Base-by-base conservation (phyloP, 805 yeast genomes). In the Diddensiella santjacobensis region DNA sequence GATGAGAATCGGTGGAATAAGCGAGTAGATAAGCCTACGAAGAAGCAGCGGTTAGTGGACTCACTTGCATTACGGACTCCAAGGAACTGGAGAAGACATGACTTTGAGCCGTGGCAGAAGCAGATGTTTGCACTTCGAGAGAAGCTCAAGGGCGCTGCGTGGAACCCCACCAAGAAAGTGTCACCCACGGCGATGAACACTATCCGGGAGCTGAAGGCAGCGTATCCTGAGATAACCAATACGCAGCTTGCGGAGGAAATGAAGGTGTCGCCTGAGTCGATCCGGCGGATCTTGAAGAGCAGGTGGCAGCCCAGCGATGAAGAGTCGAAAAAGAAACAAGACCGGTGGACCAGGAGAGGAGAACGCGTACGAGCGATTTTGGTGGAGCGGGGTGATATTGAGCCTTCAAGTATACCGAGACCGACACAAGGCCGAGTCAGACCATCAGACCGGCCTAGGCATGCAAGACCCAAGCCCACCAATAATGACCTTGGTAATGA, bases 221-320 rank as follows among this genome's bases (percentile, higher is more conserved):
- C 58, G 47, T 65, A 71, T 52, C 96, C 96, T 0, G 72, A 76
- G n/a, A 54, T 85, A 45, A 77, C 75, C 3, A 74, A 83, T 2
- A 68, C 69, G 2, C 83, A 79, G 38, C 62, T 90, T 3, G 83
- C 88, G 0, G 70, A 75, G 26, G 75, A 75, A 59, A 89, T 84
- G 65, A 70, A 75, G 42, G 74, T 87, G 3, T 84, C 93, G 0
- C 91, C 95, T 0, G 95, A 89, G 56, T 86, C 90, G 0, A 77
- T 89, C 2, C 71, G 96, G 50, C 75, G 96, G 53, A 87, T 90
- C 17, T 62, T 90, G 54, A 81, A 79, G 61, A 81, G 91, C 3
- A 79, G 74, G 33, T 90, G 96, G 95, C 66, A 63, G 15, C 96
- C 96, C 0, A 71, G 65, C 3, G 73, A 69, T 1, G 73, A 72